Evolutionary conservation across 805 yeast genomes (phyloP).

Genomic region (Phaffomyces opuntiae): DNA sequence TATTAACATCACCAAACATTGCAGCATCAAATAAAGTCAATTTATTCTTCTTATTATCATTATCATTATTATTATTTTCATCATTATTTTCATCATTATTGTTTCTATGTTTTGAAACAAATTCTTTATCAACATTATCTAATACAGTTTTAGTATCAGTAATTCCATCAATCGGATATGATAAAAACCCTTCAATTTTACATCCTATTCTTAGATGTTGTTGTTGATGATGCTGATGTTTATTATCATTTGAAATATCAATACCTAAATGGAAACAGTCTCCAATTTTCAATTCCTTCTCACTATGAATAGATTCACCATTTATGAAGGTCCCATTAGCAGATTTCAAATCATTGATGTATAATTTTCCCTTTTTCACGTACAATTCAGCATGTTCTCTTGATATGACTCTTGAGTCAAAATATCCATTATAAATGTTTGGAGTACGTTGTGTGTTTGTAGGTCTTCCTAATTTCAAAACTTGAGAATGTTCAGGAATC

Average conservation of each 20-base stretch:
- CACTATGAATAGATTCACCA: conserved; percentile 52
- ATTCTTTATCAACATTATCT: conserved; percentile 3
- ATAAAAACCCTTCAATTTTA: conserved; percentile 63
- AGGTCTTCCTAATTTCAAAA: conserved; percentile 85
- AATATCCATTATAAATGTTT: conserved; percentile 75
- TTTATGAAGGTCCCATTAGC: conserved; percentile 95
- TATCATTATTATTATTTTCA: conserved; percentile 5
- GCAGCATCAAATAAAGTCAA: conserved; percentile 46
- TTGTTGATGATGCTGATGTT: conserved; percentile 39
- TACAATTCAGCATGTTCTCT: conserved; percentile 91
- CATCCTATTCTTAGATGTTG: conserved; percentile 87
- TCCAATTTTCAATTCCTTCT: conserved; percentile 62
- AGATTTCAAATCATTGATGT: conserved; percentile 78
- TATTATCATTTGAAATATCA: conserved; percentile 56
- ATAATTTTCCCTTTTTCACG: conserved; percentile 68
- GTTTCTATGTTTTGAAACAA: not conserved
- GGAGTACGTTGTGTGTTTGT: conserved; percentile 51
- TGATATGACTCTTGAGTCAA: conserved; percentile 88
- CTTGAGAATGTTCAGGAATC: conserved; percentile 77
- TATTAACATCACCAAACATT: conserved; percentile 50
- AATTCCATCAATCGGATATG: conserved; percentile 32
- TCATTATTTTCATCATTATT: too few species aligned
- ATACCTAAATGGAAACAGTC: conserved; percentile 93
- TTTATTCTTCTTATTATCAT: conserved; percentile 12
- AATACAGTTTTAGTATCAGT: conserved; percentile 13